A percentile compares a stretch with the other conserved stretches of the same genome.
phyloP scores from a whole-genome alignment of 129 eudicot genomes.

The Tanacetum coccineum region DNA sequence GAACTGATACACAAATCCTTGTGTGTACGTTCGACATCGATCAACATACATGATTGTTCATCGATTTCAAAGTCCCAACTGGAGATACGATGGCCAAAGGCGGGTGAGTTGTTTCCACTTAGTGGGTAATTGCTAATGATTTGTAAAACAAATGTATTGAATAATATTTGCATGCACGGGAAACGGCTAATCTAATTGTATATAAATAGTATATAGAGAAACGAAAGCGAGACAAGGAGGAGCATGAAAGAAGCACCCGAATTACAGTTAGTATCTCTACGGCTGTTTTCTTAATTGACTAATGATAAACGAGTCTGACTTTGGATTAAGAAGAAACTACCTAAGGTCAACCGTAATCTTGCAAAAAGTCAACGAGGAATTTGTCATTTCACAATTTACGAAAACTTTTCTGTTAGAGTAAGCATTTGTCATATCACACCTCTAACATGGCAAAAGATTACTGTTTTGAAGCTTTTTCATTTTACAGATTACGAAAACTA shows the following conservation, averaged over 20 bases:
- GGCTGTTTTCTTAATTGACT: neutral
- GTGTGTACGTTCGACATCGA: too few relatives aligned
- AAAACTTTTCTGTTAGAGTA: too few relatives aligned
- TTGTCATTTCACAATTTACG: too few relatives aligned
- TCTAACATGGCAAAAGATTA: too few relatives aligned
- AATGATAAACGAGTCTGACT: slow-evolving; percentile 4
- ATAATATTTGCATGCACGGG: slow-evolving; percentile 61
- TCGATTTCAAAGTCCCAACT: too few relatives aligned
- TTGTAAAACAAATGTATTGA: neutral
- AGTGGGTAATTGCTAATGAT: neutral
- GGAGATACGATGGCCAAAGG: too few relatives aligned
- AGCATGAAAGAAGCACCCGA: slow-evolving; percentile 51
- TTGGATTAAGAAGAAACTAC: slow-evolving; percentile 61
- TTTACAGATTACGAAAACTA: too few relatives aligned
- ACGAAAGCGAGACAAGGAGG: slow-evolving; percentile 66
- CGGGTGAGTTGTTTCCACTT: too few relatives aligned
- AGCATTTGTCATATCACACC: too few relatives aligned
- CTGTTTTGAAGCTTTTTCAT: too few relatives aligned
- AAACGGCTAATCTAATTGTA: slow-evolving; percentile 69
- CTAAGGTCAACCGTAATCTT: slow-evolving; percentile 70
- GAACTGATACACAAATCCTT: too few relatives aligned
- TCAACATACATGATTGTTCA: too few relatives aligned
- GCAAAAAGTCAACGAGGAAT: slow-evolving; percentile 60
- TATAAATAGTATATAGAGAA: slow-evolving; percentile 73
- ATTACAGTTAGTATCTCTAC: slow-evolving; percentile 63